Base-by-base conservation (phyloP, 1,139 yeast genomes). In the Saccharomycopsis crataegensis region DNA sequence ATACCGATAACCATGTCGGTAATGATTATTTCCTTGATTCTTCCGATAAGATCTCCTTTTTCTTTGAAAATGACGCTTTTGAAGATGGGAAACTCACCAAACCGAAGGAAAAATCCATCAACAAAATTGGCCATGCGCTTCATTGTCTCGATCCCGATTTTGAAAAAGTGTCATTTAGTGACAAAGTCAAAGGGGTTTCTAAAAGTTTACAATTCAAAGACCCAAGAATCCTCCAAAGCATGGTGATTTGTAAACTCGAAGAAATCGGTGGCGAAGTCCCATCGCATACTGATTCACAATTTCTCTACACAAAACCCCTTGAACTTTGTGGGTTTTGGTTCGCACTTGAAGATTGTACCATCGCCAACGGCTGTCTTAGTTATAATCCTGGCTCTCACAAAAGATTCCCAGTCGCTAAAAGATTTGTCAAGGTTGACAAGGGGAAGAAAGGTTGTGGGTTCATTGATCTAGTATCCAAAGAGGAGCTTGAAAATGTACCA, bases 221-320 rank as follows among this genome's bases (percentile, higher is more conserved):
- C 56, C 90, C 95, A 0, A 70, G 86, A 36, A 86, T 87, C 1
- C 72, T 86, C 47, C 95, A 86, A 65, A 80, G 88, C 58, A 86
- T 86, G 96, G 71, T 85, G 42, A 84, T 86, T 48, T 83, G 86
- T 68, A 86, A 86, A 64, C 94, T 86, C 63, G 91, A 94, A 0
- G 76, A 74, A 53, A 79, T 78, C 45, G 86, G 95, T 36, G 85
- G 84, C 1, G 83, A 82, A 46, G 95, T 86, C 0, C 94, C 94
- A 1, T 75, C 86, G 0, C 96, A 86, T 62, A 86, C 83, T 52
- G 96, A 86, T 64, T 90, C 82, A 1, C 81, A 83, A 3, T 86
- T 86, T 61, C 70, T 86, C 41, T 86, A 73, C 67, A 86, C 95
- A 0, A 72, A 79, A 34, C 95, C 95, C 0, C 82, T 77, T 53